These are phyloP conservation scores for Leccinum discolor DNA, from an alignment of 1,284 basidiomycete genomes.

Conservation along the genomic window DNA sequence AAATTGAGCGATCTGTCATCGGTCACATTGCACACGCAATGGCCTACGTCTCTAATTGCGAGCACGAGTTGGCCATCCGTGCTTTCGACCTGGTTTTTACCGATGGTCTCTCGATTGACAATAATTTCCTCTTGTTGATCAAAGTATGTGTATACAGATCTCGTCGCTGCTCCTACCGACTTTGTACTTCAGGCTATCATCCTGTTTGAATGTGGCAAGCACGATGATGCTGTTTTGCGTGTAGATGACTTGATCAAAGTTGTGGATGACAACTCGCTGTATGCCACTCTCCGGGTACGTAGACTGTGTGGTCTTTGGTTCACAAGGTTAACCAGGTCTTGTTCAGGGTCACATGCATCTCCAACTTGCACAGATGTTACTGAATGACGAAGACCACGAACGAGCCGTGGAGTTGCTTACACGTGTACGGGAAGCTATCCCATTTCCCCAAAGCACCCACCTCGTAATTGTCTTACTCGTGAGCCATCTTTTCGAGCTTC, in stretches of 20 bases:
- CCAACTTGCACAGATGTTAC: not conserved
- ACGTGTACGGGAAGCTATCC: not conserved
- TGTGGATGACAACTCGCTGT: not conserved
- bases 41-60: not conserved
- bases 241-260: conserved; percentile 3
- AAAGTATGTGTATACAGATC: not conserved
- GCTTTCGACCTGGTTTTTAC: conserved; percentile 4
- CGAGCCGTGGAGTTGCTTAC: not conserved
- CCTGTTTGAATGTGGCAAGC: conserved; percentile 7
- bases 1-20: not conserved
- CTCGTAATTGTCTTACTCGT: conserved; percentile 6
- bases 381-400: not conserved
- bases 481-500: not conserved
- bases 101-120: not conserved
- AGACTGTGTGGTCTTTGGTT: too few relatives aligned
- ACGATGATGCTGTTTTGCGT: conserved; percentile 3
- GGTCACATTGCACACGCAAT: conserved; percentile 5
- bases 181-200: conserved; percentile 6
- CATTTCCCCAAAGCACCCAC: not conserved
- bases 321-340: not conserved
- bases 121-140: conserved; percentile 4
- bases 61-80: not conserved
- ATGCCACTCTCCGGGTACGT: conserved; percentile 2
- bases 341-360: conserved; percentile 2
- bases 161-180: not conserved